Percentiles rank a stretch among this genome's conserved stretches.
phyloP scores from a whole-genome alignment of 768 basidiomycete genomes.

The Fibroporia radiculosa region DNA sequence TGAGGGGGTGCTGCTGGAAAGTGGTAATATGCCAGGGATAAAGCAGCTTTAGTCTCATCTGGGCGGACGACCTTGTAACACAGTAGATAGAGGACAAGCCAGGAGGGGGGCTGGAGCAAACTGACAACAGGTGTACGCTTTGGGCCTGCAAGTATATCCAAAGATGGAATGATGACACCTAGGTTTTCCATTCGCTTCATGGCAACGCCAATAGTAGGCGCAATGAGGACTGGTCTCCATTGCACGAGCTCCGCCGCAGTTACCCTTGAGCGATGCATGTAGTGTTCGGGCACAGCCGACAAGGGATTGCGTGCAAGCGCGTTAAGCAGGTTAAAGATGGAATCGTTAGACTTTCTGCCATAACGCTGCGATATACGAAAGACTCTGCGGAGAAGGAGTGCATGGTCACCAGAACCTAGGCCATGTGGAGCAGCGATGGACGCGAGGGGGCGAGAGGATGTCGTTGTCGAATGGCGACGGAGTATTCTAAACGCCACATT shows the following conservation, averaged over 20 bases:
- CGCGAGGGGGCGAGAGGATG: neutral
- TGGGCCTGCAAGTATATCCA: neutral
- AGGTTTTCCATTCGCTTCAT: neutral
- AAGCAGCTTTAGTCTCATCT: conserved; percentile 34
- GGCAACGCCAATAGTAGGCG: conserved; percentile 1
- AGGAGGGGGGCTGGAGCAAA: conserved; percentile 30
- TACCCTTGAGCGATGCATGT: neutral
- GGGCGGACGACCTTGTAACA: conserved; percentile 37
- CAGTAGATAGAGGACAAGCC: conserved; percentile 48
- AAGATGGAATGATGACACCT: neutral
- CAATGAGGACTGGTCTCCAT: conserved; percentile 7
- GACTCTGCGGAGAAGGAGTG: neutral
- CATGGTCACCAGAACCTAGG: neutral
- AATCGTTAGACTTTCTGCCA: neutral
- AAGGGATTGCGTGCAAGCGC: neutral
- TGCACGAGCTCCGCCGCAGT: neutral
- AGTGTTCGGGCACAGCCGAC: neutral
- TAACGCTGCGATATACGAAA: neutral
- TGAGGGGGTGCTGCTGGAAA: conserved; percentile 24
- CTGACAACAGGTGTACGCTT: neutral
- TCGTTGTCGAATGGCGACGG: neutral
- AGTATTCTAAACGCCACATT: conserved; percentile 12
- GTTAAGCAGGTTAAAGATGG: neutral
- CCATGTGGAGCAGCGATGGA: neutral
- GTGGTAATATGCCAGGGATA: conserved; percentile 36